Percentiles rank a stretch among this genome's conserved stretches.
These are phyloP conservation scores for Hypoxylon sp. DNA, from an alignment of 2,329 filamentous ascomycete genomes.

Conservation along the genomic window DNA sequence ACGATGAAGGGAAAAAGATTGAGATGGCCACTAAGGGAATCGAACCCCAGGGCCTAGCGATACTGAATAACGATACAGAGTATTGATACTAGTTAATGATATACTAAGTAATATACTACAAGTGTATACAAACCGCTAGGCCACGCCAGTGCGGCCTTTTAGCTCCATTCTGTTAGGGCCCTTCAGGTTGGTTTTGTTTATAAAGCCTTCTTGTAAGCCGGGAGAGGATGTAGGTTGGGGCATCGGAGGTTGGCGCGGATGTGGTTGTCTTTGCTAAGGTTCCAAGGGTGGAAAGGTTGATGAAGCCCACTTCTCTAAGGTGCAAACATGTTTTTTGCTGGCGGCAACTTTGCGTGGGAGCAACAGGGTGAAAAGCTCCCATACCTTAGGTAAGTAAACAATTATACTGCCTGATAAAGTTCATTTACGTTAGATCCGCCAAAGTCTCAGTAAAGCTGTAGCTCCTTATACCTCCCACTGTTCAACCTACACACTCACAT, in stretches of 20 bases:
- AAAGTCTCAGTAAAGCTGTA: too few relatives aligned
- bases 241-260: background rate
- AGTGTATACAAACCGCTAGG: background rate
- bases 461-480: too few relatives aligned
- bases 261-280: too few relatives aligned
- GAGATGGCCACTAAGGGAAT: constrained; percentile 21
- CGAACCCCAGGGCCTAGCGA: constrained; percentile 29
- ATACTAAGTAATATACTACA: constrained; percentile 1
- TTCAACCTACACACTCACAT: too few relatives aligned
- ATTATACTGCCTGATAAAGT: too few relatives aligned
- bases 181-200: background rate
- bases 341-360: too few relatives aligned
- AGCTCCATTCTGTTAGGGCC: background rate
- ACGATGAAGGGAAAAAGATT: constrained; percentile 7
- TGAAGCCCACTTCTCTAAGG: too few relatives aligned
- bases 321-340: too few relatives aligned
- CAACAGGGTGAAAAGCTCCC: too few relatives aligned
- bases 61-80: constrained; percentile 7
- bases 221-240: background rate
- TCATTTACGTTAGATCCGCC: too few relatives aligned
- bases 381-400: too few relatives aligned
- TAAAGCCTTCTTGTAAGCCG: background rate
- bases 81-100: background rate
- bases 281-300: too few relatives aligned
- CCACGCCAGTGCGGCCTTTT: constrained; percentile 24